Percentiles rank a stretch among this genome's conserved stretches.
Conservation (phyloP, 768 basidiomycete species). For the Agaricus blazei region DNA sequence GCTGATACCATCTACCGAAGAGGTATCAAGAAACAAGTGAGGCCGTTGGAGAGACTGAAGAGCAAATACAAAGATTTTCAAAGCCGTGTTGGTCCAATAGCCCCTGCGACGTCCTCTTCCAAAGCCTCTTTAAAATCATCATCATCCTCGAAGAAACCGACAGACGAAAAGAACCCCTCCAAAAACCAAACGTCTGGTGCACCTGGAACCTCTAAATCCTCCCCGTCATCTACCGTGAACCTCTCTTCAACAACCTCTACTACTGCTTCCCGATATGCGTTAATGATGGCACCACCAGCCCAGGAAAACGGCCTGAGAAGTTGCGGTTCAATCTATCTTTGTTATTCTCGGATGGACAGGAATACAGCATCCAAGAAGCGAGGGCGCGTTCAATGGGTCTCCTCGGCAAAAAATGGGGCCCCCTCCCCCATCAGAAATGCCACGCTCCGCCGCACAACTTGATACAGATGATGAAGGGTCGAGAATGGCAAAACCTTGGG, state of each 20-base stretch:
- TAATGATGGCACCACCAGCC: conserved; percentile 65
- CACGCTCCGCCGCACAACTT: conserved; percentile 33
- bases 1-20: conserved; percentile 79
- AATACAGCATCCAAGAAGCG: conserved; percentile 84
- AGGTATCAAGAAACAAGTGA: conserved; percentile 77
- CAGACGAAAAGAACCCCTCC: conserved; percentile 8
- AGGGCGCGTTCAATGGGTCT: conserved; percentile 79
- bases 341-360: conserved; percentile 69
- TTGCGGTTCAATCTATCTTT: conserved; percentile 63
- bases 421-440: conserved; percentile 50
- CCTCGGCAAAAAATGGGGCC: conserved; percentile 77
- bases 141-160: not conserved
- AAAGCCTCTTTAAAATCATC: conserved; percentile 15
- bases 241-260: conserved; percentile 30
- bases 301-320: conserved; percentile 70
- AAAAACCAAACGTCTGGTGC: conserved; percentile 4
- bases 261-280: conserved; percentile 54
- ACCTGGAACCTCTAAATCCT: conserved; percentile 12
- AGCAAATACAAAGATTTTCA: conserved; percentile 78
- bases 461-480: conserved; percentile 60
- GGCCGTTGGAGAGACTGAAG: conserved; percentile 82
- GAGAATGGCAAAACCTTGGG: conserved; percentile 37
- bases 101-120: conserved; percentile 25
- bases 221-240: conserved; percentile 22
- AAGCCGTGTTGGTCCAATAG: conserved; percentile 42